These are phyloP conservation scores for Aspergillus ochraceoroseus DNA, from an alignment of 2,329 filamentous ascomycete species.

Conservation along the genomic window DNA sequence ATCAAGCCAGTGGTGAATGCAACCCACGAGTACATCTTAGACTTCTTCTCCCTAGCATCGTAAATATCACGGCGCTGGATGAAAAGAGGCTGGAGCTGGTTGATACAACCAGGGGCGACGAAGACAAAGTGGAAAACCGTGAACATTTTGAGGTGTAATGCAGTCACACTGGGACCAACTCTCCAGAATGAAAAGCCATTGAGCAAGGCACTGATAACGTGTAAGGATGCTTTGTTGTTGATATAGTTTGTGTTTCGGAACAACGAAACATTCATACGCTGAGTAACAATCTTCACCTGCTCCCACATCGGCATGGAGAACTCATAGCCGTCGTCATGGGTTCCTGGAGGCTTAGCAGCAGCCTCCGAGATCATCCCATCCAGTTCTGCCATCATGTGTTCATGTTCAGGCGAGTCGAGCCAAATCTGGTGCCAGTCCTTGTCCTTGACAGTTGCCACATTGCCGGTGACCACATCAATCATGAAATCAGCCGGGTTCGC, in stretches of 20 bases:
- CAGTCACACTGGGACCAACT: conserved; percentile 57
- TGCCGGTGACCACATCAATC: conserved; percentile 48
- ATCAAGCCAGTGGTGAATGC: conserved; percentile 66
- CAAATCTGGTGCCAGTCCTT: conserved; percentile 70
- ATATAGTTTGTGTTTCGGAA: conserved; percentile 64
- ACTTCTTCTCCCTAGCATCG: conserved; percentile 62
- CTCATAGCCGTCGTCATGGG: conserved; percentile 47
- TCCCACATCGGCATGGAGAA: conserved; percentile 61
- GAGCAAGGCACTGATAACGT: conserved; percentile 49
- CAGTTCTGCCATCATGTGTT: conserved; percentile 57
- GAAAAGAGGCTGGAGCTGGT: conserved; percentile 59
- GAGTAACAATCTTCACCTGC: conserved; percentile 62
- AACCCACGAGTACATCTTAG: conserved; percentile 69
- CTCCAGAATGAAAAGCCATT: conserved; percentile 60
- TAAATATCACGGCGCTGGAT: conserved; percentile 66
- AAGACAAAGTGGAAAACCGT: conserved; percentile 60
- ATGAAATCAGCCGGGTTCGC: conserved; percentile 60
- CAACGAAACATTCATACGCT: conserved; percentile 60
- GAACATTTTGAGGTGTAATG: conserved; percentile 70
- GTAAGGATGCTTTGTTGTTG: conserved; percentile 58
- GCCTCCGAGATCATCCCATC: conserved; percentile 54
- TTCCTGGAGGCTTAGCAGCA: conserved; percentile 41
- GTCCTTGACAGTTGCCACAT: conserved; percentile 46
- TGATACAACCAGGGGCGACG: conserved; percentile 44
- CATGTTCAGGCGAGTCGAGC: conserved; percentile 58